Percentiles rank a stretch among this genome's conserved stretches.
Evolutionary conservation across 805 yeast species (phyloP).

Genomic region (Millerozyma acaciae): DNA sequence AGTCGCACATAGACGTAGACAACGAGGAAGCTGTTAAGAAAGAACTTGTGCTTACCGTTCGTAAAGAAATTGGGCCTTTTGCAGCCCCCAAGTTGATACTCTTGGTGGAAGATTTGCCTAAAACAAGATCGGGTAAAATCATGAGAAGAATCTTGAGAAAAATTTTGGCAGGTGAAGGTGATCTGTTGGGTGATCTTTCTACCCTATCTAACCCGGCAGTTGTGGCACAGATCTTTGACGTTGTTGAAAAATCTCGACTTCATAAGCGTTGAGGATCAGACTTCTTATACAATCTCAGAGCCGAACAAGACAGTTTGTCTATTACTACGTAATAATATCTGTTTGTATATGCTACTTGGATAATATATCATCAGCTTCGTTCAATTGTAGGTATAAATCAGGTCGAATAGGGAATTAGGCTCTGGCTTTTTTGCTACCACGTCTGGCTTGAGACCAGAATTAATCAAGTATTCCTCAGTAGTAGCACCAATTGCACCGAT

Average conservation of each 20-base stretch:
- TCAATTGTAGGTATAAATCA: conserved; percentile 15
- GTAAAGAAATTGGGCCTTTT: conserved; percentile 89
- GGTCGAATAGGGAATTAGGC: conserved; percentile 49
- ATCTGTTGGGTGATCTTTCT: conserved; percentile 86
- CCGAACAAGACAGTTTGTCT: too few relatives aligned
- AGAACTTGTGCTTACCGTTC: conserved; percentile 80
- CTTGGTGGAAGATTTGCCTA: conserved; percentile 89
- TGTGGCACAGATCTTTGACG: conserved; percentile 70
- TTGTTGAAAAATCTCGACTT: conserved; percentile 43
- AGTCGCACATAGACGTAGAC: conserved; percentile 43
- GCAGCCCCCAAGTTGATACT: conserved; percentile 92
- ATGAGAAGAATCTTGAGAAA: conserved; percentile 97
- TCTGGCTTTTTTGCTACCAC: conserved; percentile 73
- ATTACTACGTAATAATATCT: too few relatives aligned
- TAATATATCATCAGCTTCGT: too few relatives aligned
- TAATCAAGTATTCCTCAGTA: conserved; percentile 58
- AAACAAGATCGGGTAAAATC: conserved; percentile 97
- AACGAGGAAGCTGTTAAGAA: conserved; percentile 58
- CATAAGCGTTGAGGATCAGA: too few relatives aligned
- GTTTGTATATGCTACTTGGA: too few relatives aligned
- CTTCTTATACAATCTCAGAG: too few relatives aligned
- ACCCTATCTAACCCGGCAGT: conserved; percentile 85
- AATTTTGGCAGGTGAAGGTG: conserved; percentile 87
- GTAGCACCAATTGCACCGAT: conserved; percentile 94
- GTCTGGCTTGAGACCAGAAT: conserved; percentile 52